These are phyloP conservation scores for Fusarium palustre DNA, from an alignment of 2,329 filamentous ascomycete genomes.

Conservation along the genomic window DNA sequence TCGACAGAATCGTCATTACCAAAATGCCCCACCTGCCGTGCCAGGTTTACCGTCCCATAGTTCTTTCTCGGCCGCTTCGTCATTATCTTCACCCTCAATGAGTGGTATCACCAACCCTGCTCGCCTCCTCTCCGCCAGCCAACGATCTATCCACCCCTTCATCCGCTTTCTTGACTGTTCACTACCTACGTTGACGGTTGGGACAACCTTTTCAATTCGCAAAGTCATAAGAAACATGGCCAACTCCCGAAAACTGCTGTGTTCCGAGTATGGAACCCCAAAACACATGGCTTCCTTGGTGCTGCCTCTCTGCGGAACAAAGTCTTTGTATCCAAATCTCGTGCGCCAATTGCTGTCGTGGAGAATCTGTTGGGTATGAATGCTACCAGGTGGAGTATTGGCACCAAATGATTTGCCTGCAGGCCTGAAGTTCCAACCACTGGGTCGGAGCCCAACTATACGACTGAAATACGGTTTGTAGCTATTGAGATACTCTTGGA, in stretches of 20 bases:
- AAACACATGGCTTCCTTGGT: slow-evolving; percentile 87
- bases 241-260: slow-evolving; percentile 93
- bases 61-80: slow-evolving; percentile 41
- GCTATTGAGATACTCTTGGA: slow-evolving; percentile 86
- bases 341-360: slow-evolving; percentile 78
- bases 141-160: slow-evolving; percentile 74
- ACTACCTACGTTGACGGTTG: slow-evolving; percentile 86
- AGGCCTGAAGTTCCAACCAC: slow-evolving; percentile 92
- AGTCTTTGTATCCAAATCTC: slow-evolving; percentile 75
- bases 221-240: slow-evolving; percentile 92
- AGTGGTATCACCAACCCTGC: slow-evolving; percentile 64
- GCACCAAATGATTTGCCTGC: slow-evolving; percentile 67
- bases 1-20: slow-evolving; percentile 42
- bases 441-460: slow-evolving; percentile 90
- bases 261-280: slow-evolving; percentile 95
- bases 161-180: slow-evolving; percentile 68
- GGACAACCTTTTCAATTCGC: slow-evolving; percentile 88
- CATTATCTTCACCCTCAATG: slow-evolving; percentile 54
- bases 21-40: slow-evolving; percentile 56
- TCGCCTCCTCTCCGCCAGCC: slow-evolving; percentile 68
- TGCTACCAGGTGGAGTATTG: slow-evolving; percentile 61
- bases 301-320: slow-evolving; percentile 85
- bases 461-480: slow-evolving; percentile 86
- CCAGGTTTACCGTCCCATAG: slow-evolving; percentile 57
- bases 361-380: slow-evolving; percentile 64